Percentiles rank a stretch among this genome's conserved stretches.
Conservation (phyloP, 768 basidiomycete species). For the Lactifluus subvellereus region DNA sequence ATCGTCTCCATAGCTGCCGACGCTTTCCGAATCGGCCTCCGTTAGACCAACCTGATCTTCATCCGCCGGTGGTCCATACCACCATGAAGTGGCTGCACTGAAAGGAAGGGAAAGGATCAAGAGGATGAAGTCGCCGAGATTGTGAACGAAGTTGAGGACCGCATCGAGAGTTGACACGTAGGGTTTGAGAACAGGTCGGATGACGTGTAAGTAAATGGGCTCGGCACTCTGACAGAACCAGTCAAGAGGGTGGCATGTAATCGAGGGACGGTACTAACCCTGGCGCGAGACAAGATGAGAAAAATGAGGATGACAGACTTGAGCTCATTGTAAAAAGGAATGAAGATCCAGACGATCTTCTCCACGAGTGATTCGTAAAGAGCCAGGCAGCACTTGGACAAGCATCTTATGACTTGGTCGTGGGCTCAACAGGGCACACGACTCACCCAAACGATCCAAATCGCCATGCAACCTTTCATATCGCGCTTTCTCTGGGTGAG, state of each 20-base stretch:
- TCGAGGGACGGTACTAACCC: constrained; percentile 37
- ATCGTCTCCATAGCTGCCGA: constrained; percentile 17
- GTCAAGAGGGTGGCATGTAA: constrained; percentile 1
- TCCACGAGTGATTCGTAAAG: constrained; percentile 65
- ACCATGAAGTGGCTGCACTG: constrained; percentile 33
- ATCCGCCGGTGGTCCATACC: constrained; percentile 26
- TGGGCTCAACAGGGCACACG: constrained; percentile 2
- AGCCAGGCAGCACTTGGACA: constrained; percentile 58
- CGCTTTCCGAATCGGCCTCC: constrained; percentile 22
- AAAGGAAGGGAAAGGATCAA: constrained; percentile 40
- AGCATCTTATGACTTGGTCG: constrained; percentile 21
- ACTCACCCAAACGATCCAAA: constrained; percentile 84
- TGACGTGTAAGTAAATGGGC: constrained; percentile 73
- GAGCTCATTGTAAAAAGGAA: constrained; percentile 82
- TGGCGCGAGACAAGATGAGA: constrained; percentile 67
- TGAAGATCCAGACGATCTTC: constrained; percentile 56
- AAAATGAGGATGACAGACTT: constrained; percentile 70
- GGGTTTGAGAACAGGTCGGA: constrained; percentile 74
- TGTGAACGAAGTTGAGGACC: constrained; percentile 51
- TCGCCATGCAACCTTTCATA: constrained; percentile 77
- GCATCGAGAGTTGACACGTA: constrained; percentile 64
- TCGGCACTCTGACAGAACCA: constrained; percentile 61
- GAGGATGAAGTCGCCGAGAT: constrained; percentile 57
- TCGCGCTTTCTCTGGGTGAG: constrained; percentile 72
- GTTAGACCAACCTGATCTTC: constrained; percentile 18